Evolutionary conservation across 108 stramenopile species (phyloP).

Genomic region (Conticribra guillardii): DNA sequence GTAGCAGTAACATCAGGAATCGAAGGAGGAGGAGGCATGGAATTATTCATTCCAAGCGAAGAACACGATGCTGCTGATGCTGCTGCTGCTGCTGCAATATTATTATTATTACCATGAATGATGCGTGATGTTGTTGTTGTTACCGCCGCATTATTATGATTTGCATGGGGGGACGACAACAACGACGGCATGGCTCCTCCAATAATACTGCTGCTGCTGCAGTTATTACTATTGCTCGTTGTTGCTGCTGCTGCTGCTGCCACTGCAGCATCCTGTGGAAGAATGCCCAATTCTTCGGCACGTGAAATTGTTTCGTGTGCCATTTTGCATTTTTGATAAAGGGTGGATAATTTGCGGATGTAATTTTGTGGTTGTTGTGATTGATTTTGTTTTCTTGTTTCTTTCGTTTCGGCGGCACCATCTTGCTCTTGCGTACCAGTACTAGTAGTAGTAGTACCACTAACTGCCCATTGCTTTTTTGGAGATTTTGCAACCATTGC

Average conservation of each 20-base stretch:
- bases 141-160: neutral
- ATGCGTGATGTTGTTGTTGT: neutral
- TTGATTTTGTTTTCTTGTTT: neutral
- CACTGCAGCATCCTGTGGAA: neutral
- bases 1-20: too few species aligned
- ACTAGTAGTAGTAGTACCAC: neutral
- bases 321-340: conserved; percentile 20
- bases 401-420: neutral
- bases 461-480: neutral
- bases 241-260: too few species aligned
- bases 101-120: neutral
- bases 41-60: too few species aligned
- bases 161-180: conserved; percentile 1
- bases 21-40: conserved; percentile 18
- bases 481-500: neutral
- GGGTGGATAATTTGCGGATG: neutral
- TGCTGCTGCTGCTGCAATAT: conserved; percentile 1
- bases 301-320: conserved; percentile 10
- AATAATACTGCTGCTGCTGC: too few species aligned
- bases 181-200: conserved; percentile 2
- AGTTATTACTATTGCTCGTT: too few species aligned
- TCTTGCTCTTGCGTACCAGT: neutral
- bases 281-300: conserved; percentile 8
- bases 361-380: neutral
- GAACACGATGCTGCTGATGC: neutral